phyloP scores from a whole-genome alignment of 208 protist genomes.

The Naegleria fowleri region DNA sequence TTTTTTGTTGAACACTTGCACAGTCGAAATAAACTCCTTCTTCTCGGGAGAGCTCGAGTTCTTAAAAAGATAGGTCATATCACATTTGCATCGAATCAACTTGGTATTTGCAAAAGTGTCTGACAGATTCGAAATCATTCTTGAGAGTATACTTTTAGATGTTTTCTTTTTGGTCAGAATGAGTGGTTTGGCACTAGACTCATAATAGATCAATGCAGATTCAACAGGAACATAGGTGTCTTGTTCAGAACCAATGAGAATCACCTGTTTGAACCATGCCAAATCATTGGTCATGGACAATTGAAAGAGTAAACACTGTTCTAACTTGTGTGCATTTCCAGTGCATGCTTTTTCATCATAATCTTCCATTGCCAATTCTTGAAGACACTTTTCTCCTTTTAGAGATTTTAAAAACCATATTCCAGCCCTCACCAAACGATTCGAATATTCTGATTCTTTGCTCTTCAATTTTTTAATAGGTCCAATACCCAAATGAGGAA shows the following conservation, averaged over 20 bases:
- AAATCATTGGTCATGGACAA: background rate
- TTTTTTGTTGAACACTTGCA: background rate
- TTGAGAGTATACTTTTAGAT: background rate
- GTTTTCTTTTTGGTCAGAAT: background rate
- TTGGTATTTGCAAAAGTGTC: background rate
- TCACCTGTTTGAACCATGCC: background rate
- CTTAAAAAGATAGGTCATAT: background rate
- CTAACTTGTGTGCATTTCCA: background rate
- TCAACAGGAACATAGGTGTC: background rate
- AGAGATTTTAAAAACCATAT: background rate
- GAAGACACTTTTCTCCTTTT: background rate
- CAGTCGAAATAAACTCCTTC: background rate
- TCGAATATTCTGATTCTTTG: background rate
- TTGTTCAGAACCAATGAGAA: background rate
- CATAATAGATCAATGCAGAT: background rate
- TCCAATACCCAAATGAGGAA: background rate
- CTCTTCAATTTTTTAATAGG: background rate
- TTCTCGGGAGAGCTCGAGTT: background rate
- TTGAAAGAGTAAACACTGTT: background rate
- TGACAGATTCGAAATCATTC: background rate
- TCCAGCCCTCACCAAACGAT: background rate
- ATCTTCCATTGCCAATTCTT: background rate
- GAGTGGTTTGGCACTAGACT: background rate
- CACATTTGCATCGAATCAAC: background rate
- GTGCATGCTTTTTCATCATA: background rate